Base-by-base conservation (phyloP, 1,139 yeast species). In the Spathaspora jeffriesii region DNA sequence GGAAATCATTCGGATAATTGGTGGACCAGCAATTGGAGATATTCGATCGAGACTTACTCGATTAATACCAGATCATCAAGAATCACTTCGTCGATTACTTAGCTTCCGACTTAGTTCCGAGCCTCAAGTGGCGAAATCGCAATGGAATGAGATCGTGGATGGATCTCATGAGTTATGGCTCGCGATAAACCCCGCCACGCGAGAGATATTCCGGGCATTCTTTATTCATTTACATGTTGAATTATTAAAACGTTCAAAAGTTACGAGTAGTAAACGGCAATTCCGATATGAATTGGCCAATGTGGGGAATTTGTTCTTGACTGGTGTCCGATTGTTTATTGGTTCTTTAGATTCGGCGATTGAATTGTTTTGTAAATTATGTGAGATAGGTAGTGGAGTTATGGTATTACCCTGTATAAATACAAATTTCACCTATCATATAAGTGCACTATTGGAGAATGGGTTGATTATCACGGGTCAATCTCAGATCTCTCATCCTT, bases 11-110 rank as follows among this genome's bases (percentile, higher is more conserved):
- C 70, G 97, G 14, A 91, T 91, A 2, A 76, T 92, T 18, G 97
- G 97, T 1, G 97, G 97, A 0, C 96, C 97, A 1, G 97, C 97
- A 0, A 89, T 92, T 48, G 98, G 98, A 2, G 98, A 92, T 60
- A 77, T 92, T 5, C 69, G 98, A 43, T 89, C 97, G 0, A 66
- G 98, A 46, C 74, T 91, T 38, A 88, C 92, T 0, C 67, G 95
- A 47, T 68, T 92, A 47, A 85, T 91, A 23, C 83, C 84, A 0
- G 66, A 64, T 2, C 67, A 70, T 25, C 78, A 78, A 42, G 70
- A 67, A 3, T 67, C 67, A 3, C 59, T 85, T 42, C 70, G 74
- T 14, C 58, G 65, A 6, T 62, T 91, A 28, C 68, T 92, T 14
- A 78, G 87, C 15, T 79, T 79, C 58, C 64, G 98, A 44, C 68